phyloP scores from a whole-genome alignment of 176 grass and related monocot species.

The Phragmites australis region DNA sequence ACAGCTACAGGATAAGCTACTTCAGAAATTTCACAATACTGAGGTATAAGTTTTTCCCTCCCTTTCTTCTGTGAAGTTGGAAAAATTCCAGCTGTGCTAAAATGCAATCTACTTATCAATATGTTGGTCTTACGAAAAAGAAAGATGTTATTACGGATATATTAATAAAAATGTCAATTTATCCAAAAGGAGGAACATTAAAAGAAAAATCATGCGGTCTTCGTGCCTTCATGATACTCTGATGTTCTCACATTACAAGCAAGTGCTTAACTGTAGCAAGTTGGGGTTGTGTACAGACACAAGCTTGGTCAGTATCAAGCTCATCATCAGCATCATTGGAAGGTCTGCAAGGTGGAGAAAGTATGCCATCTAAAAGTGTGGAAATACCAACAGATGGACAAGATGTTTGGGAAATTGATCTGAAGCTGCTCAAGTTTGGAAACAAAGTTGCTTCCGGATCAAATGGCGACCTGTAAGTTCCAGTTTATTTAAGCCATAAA shows the following conservation, averaged over 20 bases:
- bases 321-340: constrained; percentile 39
- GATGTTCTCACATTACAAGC: constrained; percentile 15
- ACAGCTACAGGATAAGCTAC: constrained; percentile 46
- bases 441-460: constrained; percentile 73
- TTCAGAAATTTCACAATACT: constrained; percentile 54
- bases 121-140: background rate
- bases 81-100: constrained; percentile 2
- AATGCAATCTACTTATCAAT: background rate
- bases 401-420: constrained; percentile 88
- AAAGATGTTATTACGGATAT: no score
- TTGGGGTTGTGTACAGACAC: constrained; percentile 36
- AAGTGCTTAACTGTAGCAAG: background rate
- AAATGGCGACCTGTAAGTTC: constrained; percentile 84
- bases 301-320: constrained; percentile 45
- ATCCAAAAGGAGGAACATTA: background rate
- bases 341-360: constrained; percentile 33
- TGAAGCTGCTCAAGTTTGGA: constrained; percentile 72
- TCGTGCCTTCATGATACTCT: background rate
- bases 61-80: constrained; percentile 10
- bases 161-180: background rate
- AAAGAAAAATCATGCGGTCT: background rate
- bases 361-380: constrained; percentile 49
- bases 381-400: constrained; percentile 74
- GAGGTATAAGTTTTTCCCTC: constrained; percentile 47
- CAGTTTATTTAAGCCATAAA: background rate